Evolutionary conservation across 2,329 filamentous ascomycete genomes (phyloP).

Genomic region (Trichoderma lentiforme): DNA sequence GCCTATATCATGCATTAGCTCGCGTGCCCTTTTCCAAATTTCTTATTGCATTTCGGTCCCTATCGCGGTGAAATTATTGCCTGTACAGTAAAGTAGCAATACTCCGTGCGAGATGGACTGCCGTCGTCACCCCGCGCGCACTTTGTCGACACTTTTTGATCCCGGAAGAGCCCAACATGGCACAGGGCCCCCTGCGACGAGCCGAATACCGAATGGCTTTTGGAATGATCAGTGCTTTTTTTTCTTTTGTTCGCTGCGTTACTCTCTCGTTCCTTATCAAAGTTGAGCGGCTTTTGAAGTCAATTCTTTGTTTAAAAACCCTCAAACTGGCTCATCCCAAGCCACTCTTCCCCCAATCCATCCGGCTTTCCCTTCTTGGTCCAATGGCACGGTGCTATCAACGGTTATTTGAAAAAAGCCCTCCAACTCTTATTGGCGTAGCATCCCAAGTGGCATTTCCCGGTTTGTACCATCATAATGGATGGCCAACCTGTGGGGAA

Average conservation of each 20-base stretch:
- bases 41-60: neutral
- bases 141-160: neutral
- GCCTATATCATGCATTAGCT: slow-evolving; percentile 12
- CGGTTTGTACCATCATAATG: neutral
- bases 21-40: neutral
- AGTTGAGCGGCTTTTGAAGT: neutral
- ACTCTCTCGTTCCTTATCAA: neutral
- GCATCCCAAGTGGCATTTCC: neutral
- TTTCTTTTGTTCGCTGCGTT: neutral
- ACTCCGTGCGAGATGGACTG: neutral
- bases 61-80: slow-evolving; percentile 6
- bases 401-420: slow-evolving; percentile 11
- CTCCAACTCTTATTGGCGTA: neutral
- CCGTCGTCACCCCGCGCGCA: neutral
- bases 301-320: neutral
- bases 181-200: neutral
- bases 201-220: neutral
- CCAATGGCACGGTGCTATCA: slow-evolving; percentile 9
- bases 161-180: neutral
- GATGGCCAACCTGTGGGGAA: slow-evolving; percentile 1
- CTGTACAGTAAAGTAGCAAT: neutral
- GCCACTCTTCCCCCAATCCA: neutral
- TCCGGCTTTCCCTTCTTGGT: neutral
- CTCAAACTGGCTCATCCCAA: neutral
- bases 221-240: neutral